A percentile compares a stretch with the other conserved stretches of the same genome.
phyloP scores from a whole-genome alignment of 768 basidiomycete genomes.

The Candolleomyces efflorescens region DNA sequence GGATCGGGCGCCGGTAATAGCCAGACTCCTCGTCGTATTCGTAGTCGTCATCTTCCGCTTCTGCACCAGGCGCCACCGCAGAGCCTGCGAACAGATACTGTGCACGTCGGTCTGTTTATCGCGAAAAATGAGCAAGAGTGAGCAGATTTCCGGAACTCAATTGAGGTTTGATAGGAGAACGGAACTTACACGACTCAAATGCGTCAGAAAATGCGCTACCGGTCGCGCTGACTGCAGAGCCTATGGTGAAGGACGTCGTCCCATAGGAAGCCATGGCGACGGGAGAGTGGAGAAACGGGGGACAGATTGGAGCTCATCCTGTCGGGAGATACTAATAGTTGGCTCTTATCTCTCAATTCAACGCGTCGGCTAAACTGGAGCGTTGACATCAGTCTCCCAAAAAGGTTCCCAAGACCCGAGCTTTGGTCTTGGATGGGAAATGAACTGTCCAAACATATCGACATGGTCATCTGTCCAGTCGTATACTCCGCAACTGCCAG shows the following conservation, averaged over 20 bases:
- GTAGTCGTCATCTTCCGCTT: conserved; percentile 33
- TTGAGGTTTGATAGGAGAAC: conserved; percentile 43
- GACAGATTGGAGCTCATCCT: background rate
- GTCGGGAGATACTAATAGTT: background rate
- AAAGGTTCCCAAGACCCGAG: background rate
- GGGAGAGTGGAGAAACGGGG: conserved; percentile 16
- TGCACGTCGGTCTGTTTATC: conserved; percentile 54
- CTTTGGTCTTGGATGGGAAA: background rate
- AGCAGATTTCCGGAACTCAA: background rate
- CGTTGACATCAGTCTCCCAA: background rate
- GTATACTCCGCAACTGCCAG: background rate
- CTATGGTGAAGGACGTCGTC: conserved; percentile 8
- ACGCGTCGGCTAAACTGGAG: background rate
- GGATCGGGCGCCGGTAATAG: conserved; percentile 10
- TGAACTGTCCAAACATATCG: conserved; percentile 1
- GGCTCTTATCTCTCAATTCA: background rate
- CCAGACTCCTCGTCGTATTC: conserved; percentile 32
- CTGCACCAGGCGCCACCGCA: conserved; percentile 46
- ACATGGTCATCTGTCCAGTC: background rate
- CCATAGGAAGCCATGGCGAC: conserved; percentile 12
- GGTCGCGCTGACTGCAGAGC: conserved; percentile 13
- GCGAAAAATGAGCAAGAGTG: conserved; percentile 1
- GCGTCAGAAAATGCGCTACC: conserved; percentile 11
- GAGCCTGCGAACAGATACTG: conserved; percentile 64
- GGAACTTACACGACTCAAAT: conserved; percentile 14